Evolutionary conservation across 1,284 basidiomycete genomes (phyloP), one percentile per base, ranked within the genome.

Genomic region (Ceratobasidium sp.): DNA sequence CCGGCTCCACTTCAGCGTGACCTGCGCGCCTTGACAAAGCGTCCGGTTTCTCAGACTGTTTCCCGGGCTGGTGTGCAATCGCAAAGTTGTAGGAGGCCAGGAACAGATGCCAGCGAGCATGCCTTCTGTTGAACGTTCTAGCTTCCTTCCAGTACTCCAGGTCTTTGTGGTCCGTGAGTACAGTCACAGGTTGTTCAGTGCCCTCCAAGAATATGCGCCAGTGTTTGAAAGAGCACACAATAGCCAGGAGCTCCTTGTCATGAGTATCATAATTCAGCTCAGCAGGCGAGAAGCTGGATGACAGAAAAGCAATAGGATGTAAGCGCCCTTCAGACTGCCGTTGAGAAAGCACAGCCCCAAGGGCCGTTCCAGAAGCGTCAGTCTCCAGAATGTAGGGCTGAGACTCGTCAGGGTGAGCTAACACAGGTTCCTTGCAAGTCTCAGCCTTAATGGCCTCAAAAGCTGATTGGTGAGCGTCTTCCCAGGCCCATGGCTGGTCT

Each of bases 251-350:
- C 75, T 86, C 84, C 79, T 85, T 84, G 79, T 86, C 83, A 73
- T 85, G 82, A 26, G 84, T 82, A 10, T 79, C 77, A 79, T 85
- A 86, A 79, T 86, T 87, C 2, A 79, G 73, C 71, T 87, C 82
- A 1, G 85, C 81, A 0, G 81, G 68, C 18, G n/a, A 33, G 53
- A 79, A 68, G 23, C 53, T 58, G 26, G 33, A 5, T 0, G 51
- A 79, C 51, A 76, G 55, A 23, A 58, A 79, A 10, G 9, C 55
- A 20, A 79, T 28, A n/a, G 78, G 78, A 18, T 66, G 7, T 46
- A 46, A 46, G 44, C 44, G 13, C n/a, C n/a, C n/a, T n/a, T n/a
- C n/a, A n/a, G n/a, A n/a, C n/a, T n/a, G n/a, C n/a, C n/a, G 33
- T 33, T 33, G 33, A 33, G 33, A 33, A 1, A 33, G 33, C 33